Evolutionary conservation across 345 rosid genomes (phyloP).

Genomic region (Bruguiera gymnorhiza): DNA sequence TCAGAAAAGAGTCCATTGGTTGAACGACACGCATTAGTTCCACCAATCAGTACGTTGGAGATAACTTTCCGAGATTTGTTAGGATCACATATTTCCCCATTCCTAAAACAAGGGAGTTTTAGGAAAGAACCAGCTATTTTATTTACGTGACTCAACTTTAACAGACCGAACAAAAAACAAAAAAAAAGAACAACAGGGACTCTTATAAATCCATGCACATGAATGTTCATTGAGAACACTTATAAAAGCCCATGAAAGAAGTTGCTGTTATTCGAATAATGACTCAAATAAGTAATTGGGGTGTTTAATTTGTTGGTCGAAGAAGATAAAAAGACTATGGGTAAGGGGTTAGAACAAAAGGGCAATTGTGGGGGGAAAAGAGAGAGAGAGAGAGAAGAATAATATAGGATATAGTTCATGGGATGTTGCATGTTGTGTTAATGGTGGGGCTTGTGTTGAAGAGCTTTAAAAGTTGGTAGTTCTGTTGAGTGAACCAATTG

Average conservation of each 20-base stretch:
- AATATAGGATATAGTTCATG: slow-evolving; percentile 21
- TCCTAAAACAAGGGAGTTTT: too few relatives aligned
- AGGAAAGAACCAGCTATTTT: too few relatives aligned
- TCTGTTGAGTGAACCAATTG: slow-evolving; percentile 37
- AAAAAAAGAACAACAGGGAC: too few relatives aligned
- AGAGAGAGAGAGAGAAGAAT: neutral
- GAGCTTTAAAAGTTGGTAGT: slow-evolving; percentile 38
- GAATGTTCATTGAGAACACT: neutral
- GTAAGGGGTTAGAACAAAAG: neutral
- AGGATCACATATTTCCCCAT: too few relatives aligned
- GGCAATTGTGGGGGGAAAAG: too few relatives aligned
- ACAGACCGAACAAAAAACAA: too few relatives aligned
- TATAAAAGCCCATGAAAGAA: neutral
- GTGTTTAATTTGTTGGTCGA: too few relatives aligned
- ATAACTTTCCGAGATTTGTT: too few relatives aligned
- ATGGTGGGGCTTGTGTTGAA: slow-evolving; percentile 25
- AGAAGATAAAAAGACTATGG: neutral
- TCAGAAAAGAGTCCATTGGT: too few relatives aligned
- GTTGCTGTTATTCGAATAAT: neutral
- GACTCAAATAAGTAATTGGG: neutral
- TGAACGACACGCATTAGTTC: too few relatives aligned
- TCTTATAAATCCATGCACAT: neutral
- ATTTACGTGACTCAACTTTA: too few relatives aligned
- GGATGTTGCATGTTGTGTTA: slow-evolving; percentile 12
- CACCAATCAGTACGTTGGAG: too few relatives aligned